These are phyloP conservation scores for Podospora conica DNA, from an alignment of 495 filamentous ascomycete species.

Conservation along the genomic window DNA sequence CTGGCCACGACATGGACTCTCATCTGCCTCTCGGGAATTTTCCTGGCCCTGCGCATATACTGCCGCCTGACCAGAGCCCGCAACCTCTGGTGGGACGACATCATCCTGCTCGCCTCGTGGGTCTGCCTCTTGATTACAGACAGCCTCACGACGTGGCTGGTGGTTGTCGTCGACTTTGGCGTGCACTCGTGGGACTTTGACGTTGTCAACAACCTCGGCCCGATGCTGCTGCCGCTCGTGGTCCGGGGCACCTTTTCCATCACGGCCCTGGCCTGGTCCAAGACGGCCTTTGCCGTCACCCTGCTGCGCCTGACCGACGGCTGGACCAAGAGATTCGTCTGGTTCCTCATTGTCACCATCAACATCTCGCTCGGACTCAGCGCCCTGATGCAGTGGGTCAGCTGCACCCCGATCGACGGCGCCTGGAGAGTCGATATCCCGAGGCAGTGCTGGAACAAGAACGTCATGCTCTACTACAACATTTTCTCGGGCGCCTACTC, in stretches of 20 bases:
- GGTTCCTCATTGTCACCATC: constrained; percentile 29
- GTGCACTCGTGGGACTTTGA: constrained; percentile 20
- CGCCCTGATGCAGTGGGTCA: constrained; percentile 34
- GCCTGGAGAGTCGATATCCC: constrained; percentile 23
- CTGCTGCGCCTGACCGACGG: constrained; percentile 23
- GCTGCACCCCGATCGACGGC: constrained; percentile 31
- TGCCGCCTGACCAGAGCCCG: constrained; percentile 21
- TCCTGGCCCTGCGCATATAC: constrained; percentile 31
- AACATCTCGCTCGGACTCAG: constrained; percentile 33
- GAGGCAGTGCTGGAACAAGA: constrained; percentile 30
- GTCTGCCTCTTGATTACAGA: constrained; percentile 15
- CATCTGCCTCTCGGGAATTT: constrained; percentile 17
- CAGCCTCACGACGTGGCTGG: constrained; percentile 5
- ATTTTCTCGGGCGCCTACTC: constrained; percentile 20
- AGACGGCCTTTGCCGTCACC: constrained; percentile 32
- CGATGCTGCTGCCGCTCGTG: constrained; percentile 11
- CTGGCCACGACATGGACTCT: constrained; percentile 25
- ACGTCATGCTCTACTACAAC: constrained; percentile 11
- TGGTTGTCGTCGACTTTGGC: constrained; percentile 15
- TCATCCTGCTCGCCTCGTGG: constrained; percentile 28
- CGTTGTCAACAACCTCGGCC: not conserved
- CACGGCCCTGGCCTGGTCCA: constrained; percentile 15
- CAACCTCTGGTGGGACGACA: constrained; percentile 32
- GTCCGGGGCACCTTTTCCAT: constrained; percentile 14
- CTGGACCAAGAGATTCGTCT: constrained; percentile 18